Percentiles rank a stretch among this genome's conserved stretches.
Evolutionary conservation across 768 basidiomycete species (phyloP).

Genomic region (Xerocomellus dryophilus): DNA sequence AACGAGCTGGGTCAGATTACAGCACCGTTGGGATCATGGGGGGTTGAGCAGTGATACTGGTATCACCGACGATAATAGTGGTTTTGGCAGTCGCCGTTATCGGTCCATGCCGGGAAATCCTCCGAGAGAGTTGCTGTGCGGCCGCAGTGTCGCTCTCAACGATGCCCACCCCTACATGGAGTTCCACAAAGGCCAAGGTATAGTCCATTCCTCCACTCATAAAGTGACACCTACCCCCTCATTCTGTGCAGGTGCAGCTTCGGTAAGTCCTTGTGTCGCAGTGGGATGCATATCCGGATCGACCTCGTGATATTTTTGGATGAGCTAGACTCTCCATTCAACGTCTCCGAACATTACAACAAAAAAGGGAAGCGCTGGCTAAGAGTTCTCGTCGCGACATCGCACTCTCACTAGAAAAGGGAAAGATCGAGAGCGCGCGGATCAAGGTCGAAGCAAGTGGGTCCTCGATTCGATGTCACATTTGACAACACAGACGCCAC

Average conservation of each 20-base stretch:
- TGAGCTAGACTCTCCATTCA: slow-evolving; percentile 73
- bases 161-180: slow-evolving; percentile 47
- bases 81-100: background rate
- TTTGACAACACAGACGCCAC: slow-evolving; percentile 19
- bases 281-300: background rate
- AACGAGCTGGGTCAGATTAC: background rate
- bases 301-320: slow-evolving; percentile 1
- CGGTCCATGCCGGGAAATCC: slow-evolving; percentile 13
- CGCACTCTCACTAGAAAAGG: slow-evolving; percentile 71
- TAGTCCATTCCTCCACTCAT: background rate
- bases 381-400: slow-evolving; percentile 75
- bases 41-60: no score
- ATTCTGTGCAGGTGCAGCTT: slow-evolving; percentile 42
- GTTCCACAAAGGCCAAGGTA: slow-evolving; percentile 60
- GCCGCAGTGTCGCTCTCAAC: background rate
- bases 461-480: slow-evolving; percentile 27
- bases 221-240: slow-evolving; percentile 2
- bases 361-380: slow-evolving; percentile 89
- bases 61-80: background rate
- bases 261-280: slow-evolving; percentile 32
- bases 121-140: slow-evolving; percentile 2
- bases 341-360: slow-evolving; percentile 78
- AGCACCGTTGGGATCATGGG: background rate
- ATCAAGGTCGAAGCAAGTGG: slow-evolving; percentile 82
- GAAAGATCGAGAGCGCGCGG: slow-evolving; percentile 79